Conservation (phyloP, 208 protist species). For the Leishmania mexicana region DNA sequence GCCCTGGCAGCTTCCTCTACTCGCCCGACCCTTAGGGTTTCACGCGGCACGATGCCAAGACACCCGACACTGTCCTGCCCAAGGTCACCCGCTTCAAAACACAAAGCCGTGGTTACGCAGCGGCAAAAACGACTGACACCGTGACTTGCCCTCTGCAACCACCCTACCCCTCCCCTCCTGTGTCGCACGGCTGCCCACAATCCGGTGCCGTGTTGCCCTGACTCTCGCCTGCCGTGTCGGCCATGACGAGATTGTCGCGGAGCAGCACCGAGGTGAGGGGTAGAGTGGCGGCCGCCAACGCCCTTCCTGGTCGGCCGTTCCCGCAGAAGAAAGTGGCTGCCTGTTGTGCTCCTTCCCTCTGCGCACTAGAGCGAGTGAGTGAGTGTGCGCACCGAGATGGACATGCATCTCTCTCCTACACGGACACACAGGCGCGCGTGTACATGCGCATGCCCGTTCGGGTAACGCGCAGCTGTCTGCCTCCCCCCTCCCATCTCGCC, state of each 20-base stretch:
- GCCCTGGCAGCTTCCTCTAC: background rate
- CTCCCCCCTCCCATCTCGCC: background rate
- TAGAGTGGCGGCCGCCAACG: no score
- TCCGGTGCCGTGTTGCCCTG: background rate
- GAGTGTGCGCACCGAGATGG: background rate
- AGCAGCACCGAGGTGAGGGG: background rate
- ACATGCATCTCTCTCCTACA: background rate
- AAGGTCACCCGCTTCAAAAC: background rate
- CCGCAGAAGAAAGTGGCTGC: background rate
- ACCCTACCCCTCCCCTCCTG: no score
- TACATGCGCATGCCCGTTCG: background rate
- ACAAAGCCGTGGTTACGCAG: background rate
- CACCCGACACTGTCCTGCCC: background rate
- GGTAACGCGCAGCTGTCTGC: background rate
- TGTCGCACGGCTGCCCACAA: background rate
- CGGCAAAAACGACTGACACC: background rate
- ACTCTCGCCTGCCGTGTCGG: background rate
- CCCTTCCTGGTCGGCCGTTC: background rate
- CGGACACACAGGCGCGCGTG: background rate
- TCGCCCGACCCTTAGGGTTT: no score
- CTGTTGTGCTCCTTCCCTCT: background rate
- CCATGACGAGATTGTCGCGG: background rate
- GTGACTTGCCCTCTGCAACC: no score
- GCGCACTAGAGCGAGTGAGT: background rate
- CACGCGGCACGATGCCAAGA: background rate